Conservation (phyloP, 805 yeast genomes). For the Helenozyma baotianmanensis region DNA sequence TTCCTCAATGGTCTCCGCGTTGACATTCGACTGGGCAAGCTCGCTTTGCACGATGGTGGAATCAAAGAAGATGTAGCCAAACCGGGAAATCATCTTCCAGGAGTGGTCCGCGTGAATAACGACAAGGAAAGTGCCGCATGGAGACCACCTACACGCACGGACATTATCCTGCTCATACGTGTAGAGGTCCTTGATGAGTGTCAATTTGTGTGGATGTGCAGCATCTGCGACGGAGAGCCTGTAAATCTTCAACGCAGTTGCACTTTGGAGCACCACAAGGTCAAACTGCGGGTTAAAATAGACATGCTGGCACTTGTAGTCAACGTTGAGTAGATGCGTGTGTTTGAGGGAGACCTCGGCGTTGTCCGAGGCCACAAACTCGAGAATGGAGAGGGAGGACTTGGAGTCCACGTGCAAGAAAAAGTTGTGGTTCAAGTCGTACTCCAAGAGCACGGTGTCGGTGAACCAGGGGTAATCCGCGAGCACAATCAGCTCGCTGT, state of each 20-base stretch:
- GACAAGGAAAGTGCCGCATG: slow-evolving; percentile 31
- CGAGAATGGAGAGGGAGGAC: slow-evolving; percentile 22
- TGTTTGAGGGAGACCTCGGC: slow-evolving; percentile 3
- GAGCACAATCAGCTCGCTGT: slow-evolving; percentile 23
- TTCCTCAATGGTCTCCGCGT: not conserved
- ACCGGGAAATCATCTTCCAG: slow-evolving; percentile 33
- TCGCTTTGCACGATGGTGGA: slow-evolving; percentile 22
- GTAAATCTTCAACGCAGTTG: not conserved
- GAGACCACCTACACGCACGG: slow-evolving; percentile 28
- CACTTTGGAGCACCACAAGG: slow-evolving; percentile 7
- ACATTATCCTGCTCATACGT: too few relatives aligned
- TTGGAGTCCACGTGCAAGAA: slow-evolving; percentile 25
- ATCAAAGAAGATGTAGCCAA: slow-evolving; percentile 29
- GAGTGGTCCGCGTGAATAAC: slow-evolving; percentile 13
- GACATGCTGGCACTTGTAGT: slow-evolving; percentile 3
- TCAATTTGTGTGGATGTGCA: too few relatives aligned
- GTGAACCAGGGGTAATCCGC: slow-evolving; percentile 28
- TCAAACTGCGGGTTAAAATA: slow-evolving; percentile 14
- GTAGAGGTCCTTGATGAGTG: too few relatives aligned
- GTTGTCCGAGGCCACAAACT: slow-evolving; percentile 6
- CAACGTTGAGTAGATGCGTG: slow-evolving; percentile 5
- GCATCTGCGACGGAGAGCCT: not conserved
- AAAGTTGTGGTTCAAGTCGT: slow-evolving; percentile 21
- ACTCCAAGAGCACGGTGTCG: slow-evolving; percentile 20
- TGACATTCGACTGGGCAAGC: slow-evolving; percentile 1